Base-by-base conservation (phyloP, 2,329 filamentous ascomycete species). In the Pseudogymnoascus verrucosus region DNA sequence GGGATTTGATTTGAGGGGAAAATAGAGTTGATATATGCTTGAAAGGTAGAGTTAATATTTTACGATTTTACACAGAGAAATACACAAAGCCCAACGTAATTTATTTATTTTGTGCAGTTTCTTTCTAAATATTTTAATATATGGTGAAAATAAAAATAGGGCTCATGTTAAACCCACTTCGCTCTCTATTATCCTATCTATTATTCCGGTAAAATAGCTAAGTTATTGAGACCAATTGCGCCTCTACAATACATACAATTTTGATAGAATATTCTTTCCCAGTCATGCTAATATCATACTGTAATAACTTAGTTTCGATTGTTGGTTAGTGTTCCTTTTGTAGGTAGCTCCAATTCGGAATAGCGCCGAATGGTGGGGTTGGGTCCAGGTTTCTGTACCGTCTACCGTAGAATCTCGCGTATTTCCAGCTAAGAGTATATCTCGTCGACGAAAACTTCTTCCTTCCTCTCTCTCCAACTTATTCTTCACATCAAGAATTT, bases 401-500 rank as follows among this genome's bases (percentile, higher is more conserved):
- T 36, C 51, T 57, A 12, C 51, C 51, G 51, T 57, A 57, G 51
- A 57, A 57, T 57, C 51, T 57, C 51, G 51, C 51, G 51, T 57
- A 57, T 57, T 57, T 57, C 28, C 16, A 57, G 51, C 51, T 57
- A 57, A 57, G 16, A 57, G n/a, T 57, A 57, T 36, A 57, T 57
- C 51, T 57, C 51, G n/a, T 57, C 2, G 51, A 57, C 51, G 51
- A 57, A 57, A 57, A 57, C 51, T 57, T 57, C 51, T 57, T 57
- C 51, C 51, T 57, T 34, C 11, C 16, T 57, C 51, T 36, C 51
- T 36, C 51, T 34, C 19, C 51, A 57, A 34, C 26, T 21, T 57
- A 57, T 36, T 57, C 51, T 57, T 57, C 28, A 57, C 51, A 57
- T 57, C 51, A 57, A 57, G 51, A 57, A 57, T 21, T 57, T 57